A percentile compares a stretch with the other conserved stretches of the same genome.
These are phyloP conservation scores for Fusarium brevicatenulatum DNA, from an alignment of 2,329 filamentous ascomycete genomes.

Conservation along the genomic window DNA sequence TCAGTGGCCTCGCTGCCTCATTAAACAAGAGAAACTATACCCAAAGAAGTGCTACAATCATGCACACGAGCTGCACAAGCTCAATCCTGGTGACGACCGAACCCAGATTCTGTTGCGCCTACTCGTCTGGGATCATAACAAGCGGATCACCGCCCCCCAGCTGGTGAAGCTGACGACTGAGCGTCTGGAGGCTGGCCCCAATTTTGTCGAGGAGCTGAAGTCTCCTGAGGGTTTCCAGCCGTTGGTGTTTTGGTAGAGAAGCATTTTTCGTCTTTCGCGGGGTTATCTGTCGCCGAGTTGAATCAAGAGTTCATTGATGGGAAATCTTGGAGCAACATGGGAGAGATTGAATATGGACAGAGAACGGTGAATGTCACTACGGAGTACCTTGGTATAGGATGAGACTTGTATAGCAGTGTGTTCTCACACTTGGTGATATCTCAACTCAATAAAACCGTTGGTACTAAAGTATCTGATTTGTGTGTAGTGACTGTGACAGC, in stretches of 20 bases:
- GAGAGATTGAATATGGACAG: neutral
- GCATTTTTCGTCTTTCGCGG: neutral
- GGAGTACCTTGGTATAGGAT: neutral
- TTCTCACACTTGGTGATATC: neutral
- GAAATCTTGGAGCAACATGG: neutral
- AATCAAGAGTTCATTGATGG: neutral
- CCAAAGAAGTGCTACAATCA: conserved; percentile 41
- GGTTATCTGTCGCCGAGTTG: neutral
- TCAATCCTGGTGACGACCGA: conserved; percentile 43
- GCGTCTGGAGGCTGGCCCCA: neutral
- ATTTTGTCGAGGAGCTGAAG: conserved; percentile 15
- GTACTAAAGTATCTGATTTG: neutral
- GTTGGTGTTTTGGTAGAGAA: conserved; percentile 46
- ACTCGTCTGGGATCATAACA: conserved; percentile 31
- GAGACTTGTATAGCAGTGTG: neutral
- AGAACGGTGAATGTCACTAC: neutral
- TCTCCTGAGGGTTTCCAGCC: conserved; percentile 41
- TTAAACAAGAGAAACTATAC: conserved; percentile 37
- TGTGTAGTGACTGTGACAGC: neutral
- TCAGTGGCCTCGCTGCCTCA: conserved; percentile 41
- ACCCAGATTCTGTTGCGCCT: conserved; percentile 37
- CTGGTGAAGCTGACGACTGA: conserved; percentile 22
- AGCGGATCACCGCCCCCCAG: conserved; percentile 35
- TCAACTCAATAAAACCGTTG: neutral
- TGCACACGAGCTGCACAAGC: conserved; percentile 23